Evolutionary conservation across 306 rosid genomes (phyloP).

Genomic region (Cicer arietinum): DNA sequence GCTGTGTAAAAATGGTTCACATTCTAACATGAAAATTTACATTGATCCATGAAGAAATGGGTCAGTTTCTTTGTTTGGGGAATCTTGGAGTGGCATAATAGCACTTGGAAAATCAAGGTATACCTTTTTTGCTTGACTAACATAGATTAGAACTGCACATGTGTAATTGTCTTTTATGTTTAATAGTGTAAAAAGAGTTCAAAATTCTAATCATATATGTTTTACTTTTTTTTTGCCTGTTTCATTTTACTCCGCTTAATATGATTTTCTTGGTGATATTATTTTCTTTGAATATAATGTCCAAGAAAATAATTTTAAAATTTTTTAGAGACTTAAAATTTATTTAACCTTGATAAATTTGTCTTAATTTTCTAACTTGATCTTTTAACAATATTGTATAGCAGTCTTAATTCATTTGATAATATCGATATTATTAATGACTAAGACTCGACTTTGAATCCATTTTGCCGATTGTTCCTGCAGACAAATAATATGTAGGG

Average conservation of each 20-base stretch:
- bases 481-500: too few relatives aligned
- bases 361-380: too few relatives aligned
- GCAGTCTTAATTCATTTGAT: too few relatives aligned
- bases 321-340: too few relatives aligned
- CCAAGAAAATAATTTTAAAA: too few relatives aligned
- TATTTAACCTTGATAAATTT: too few relatives aligned
- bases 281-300: neutral
- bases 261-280: neutral
- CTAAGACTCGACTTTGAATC: too few relatives aligned
- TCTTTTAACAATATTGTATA: too few relatives aligned
- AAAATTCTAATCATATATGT: constrained; percentile 23
- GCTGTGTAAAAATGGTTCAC: constrained; percentile 47
- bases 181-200: constrained; percentile 39
- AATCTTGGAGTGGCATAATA: constrained; percentile 28
- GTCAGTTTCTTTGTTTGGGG: constrained; percentile 37
- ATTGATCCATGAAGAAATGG: constrained; percentile 58
- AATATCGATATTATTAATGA: too few relatives aligned
- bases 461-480: too few relatives aligned
- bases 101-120: constrained; percentile 44
- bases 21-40: constrained; percentile 53
- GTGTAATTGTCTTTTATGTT: constrained; percentile 33
- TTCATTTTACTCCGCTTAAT: neutral
- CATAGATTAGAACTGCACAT: constrained; percentile 44
- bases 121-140: constrained; percentile 40
- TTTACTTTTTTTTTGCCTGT: constrained; percentile 19